Base-by-base conservation (phyloP, 208 protist species). In the Leishmania turanica region DNA sequence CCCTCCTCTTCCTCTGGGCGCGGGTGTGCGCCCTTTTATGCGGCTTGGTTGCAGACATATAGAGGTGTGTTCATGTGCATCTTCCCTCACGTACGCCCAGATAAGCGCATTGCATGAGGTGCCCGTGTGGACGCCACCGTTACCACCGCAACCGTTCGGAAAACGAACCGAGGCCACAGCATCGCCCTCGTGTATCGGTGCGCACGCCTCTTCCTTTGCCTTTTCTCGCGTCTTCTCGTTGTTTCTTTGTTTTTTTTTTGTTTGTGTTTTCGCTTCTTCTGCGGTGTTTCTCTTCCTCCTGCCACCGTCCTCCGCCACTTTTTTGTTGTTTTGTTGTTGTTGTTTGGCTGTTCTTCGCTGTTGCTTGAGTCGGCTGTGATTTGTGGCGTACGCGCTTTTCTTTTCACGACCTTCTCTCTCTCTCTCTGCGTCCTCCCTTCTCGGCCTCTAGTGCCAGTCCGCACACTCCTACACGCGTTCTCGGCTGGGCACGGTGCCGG, bases 391-490 rank as follows among this genome's bases (percentile, higher is more conserved):
- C 31, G 4, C 42, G 7, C 31, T 37, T 21, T 15, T 1, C 3
- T 40, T 4, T 13, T 34, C 51, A 54, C 51, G 15, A 21, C 51
- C 51, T 21, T 40, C 27, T n/a, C 15, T 42, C 31, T 37, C 15
- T 42, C 62, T 40, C 62, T 31, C 15, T 40, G 6, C 54, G 6
- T n/a, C 54, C 58, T 40, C 27, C 15, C 5, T 83, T 42, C 70
- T 81, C 49, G 49, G 83, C 75, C 34, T 42, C 31, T 58, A 4
- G 65, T 78, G 47, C n/a, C 65, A 31, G 15, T 78, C 73, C 45
- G 8, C 54, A 19, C 62, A 42, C 31, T 7, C 31, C 62, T 21
- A 40, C 62, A 40, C 62, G 31, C 15, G 4, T 58, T 74, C 15
- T n/a, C 21, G 54, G 15, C 78, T 34, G 21, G 17, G 21, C 21